These are phyloP conservation scores for Paraphaeosphaeria sporulosa DNA, from an alignment of 2,329 filamentous ascomycete species.

Conservation along the genomic window DNA sequence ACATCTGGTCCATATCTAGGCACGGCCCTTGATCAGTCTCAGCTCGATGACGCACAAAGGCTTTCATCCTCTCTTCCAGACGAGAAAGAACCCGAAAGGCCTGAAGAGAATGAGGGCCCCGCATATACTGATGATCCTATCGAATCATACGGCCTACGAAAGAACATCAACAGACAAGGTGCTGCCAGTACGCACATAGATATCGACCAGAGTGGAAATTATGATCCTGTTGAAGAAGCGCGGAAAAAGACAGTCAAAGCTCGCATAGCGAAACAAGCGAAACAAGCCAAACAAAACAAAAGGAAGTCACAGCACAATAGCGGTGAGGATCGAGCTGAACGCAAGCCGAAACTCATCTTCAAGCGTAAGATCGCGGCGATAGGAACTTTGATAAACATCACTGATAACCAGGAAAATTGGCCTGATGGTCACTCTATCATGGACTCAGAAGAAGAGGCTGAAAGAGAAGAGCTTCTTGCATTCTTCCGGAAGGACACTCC, in stretches of 20 bases:
- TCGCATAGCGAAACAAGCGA: not conserved
- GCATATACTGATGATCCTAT: conserved; percentile 6
- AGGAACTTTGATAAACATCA: conserved; percentile 22
- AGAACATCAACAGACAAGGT: conserved; percentile 12
- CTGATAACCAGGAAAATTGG: conserved; percentile 38
- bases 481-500: not conserved
- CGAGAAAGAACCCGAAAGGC: not conserved
- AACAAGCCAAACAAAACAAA: not conserved
- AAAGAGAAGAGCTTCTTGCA: conserved; percentile 4
- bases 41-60: not conserved
- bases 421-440: conserved; percentile 32
- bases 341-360: conserved; percentile 11
- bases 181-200: conserved; percentile 8
- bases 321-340: not conserved
- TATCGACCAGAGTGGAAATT: conserved; percentile 15
- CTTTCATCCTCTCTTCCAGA: not conserved
- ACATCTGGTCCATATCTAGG: not conserved
- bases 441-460: conserved; percentile 13
- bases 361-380: not conserved
- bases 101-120: not conserved
- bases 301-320: not conserved
- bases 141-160: conserved; percentile 12
- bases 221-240: conserved; percentile 12
- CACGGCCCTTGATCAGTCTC: not conserved
- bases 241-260: not conserved